Conservation (phyloP, 345 rosid genomes). For the Hibiscus trionum region DNA sequence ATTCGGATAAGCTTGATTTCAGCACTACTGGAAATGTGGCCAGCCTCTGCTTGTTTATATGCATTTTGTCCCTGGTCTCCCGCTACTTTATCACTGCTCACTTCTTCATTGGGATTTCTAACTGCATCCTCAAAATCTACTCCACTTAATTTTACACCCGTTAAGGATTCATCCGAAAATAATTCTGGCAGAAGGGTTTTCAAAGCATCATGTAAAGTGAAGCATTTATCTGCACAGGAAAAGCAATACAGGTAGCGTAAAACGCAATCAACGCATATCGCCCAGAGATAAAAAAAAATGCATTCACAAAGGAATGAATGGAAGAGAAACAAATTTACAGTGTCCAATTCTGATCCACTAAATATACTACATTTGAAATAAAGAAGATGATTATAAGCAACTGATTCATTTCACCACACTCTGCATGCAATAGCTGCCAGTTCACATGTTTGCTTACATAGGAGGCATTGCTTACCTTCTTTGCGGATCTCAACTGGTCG, state of each 20-base stretch:
- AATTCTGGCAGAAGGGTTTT: slow-evolving; percentile 53
- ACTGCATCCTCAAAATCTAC: slow-evolving; percentile 25
- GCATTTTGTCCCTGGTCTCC: slow-evolving; percentile 22
- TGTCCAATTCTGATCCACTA: neutral
- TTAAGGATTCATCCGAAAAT: slow-evolving; percentile 17
- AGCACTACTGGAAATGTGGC: slow-evolving; percentile 11
- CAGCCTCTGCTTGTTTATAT: slow-evolving; percentile 10
- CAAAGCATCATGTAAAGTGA: slow-evolving; percentile 57
- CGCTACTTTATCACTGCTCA: slow-evolving; percentile 8
- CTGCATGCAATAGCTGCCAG: neutral
- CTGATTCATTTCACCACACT: neutral
- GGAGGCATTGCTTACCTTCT: slow-evolving; percentile 41
- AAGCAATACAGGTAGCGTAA: neutral
- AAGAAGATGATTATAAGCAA: too few relatives aligned
- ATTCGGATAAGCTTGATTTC: slow-evolving; percentile 68
- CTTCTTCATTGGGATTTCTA: slow-evolving; percentile 24
- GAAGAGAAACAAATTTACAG: too few relatives aligned
- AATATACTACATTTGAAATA: too few relatives aligned
- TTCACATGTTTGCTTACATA: neutral
- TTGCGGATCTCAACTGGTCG: slow-evolving; percentile 59
- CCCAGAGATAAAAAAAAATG: too few relatives aligned
- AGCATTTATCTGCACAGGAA: slow-evolving; percentile 51
- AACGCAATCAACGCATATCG: neutral
- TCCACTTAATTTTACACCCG: slow-evolving; percentile 17
- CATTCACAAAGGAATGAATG: too few relatives aligned